These are phyloP conservation scores for Helicostylum pulchrum DNA, from an alignment of 192 early-diverging fungal species.

Conservation along the genomic window DNA sequence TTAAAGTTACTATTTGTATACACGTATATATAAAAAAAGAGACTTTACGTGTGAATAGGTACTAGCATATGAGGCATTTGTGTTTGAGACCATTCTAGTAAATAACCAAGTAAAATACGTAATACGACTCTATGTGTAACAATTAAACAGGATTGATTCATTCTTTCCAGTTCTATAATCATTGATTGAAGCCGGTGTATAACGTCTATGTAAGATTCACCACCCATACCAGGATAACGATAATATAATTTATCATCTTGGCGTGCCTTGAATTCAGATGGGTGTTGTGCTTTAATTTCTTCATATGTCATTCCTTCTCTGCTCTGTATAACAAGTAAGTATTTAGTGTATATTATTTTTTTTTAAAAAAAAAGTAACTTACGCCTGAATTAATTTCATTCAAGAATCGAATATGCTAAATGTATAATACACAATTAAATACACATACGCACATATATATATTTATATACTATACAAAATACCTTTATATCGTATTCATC, in stretches of 20 bases:
- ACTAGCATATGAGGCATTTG: constrained; percentile 45
- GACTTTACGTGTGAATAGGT: constrained; percentile 35
- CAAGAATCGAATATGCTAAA: constrained; percentile 68
- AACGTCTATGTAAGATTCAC: constrained; percentile 92
- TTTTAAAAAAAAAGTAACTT: constrained; percentile 14
- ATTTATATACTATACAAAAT: too few species aligned
- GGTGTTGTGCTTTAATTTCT: constrained; percentile 77
- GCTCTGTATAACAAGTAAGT: constrained; percentile 9
- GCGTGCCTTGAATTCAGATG: constrained; percentile 80
- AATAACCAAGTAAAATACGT: constrained; percentile 87
- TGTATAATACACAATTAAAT: too few species aligned
- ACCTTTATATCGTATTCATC: constrained; percentile 62
- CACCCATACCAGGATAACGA: constrained; percentile 94
- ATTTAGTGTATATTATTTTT: not conserved
- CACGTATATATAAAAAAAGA: not conserved
- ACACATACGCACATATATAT: too few species aligned
- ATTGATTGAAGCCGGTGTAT: constrained; percentile 92
- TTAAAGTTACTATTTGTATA: not conserved
- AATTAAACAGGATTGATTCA: constrained; percentile 83
- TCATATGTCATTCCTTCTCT: constrained; percentile 76
- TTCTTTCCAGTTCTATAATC: constrained; percentile 94
- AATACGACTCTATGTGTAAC: constrained; percentile 92
- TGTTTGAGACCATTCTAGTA: constrained; percentile 60
- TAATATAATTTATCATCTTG: constrained; percentile 87
- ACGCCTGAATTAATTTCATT: constrained; percentile 94